phyloP scores from a whole-genome alignment of 176 grass and related monocot species.

The Areca catechu region DNA sequence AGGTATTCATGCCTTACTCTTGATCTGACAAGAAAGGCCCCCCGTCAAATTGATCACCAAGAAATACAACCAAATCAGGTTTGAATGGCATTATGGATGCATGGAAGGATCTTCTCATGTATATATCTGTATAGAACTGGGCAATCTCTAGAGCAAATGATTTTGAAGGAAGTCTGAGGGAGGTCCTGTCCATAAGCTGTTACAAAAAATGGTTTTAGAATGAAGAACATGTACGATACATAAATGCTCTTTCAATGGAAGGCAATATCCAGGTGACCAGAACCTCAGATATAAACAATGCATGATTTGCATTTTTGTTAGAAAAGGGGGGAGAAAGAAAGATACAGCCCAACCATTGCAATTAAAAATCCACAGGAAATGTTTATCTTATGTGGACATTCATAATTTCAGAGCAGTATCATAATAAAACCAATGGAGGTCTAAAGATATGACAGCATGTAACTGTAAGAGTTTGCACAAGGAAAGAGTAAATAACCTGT shows the following conservation, averaged over 20 bases:
- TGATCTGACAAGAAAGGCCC: conserved; percentile 66
- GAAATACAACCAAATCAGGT: conserved; percentile 72
- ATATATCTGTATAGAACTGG: conserved; percentile 88
- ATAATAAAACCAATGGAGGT: neutral
- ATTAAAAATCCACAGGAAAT: too few species aligned
- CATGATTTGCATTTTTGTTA: too few species aligned
- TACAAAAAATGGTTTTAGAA: conserved; percentile 18
- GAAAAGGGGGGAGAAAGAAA: too few species aligned
- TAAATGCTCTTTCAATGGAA: neutral
- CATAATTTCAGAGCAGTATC: neutral
- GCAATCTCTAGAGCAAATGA: conserved; percentile 57
- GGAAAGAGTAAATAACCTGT: conserved; percentile 40
- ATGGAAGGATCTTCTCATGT: conserved; percentile 93
- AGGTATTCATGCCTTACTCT: conserved; percentile 82
- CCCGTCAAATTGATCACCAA: conserved; percentile 87
- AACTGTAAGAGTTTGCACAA: neutral
- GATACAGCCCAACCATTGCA: too few species aligned
- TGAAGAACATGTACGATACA: neutral
- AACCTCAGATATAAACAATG: too few species aligned
- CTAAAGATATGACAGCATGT: neutral
- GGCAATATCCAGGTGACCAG: neutral
- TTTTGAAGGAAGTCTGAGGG: conserved; percentile 44
- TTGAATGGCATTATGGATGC: conserved; percentile 60
- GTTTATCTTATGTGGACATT: too few species aligned
- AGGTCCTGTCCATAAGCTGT: conserved; percentile 96